Base-by-base conservation (phyloP, 139 green algal species). In the Spirogloea muscicola region DNA sequence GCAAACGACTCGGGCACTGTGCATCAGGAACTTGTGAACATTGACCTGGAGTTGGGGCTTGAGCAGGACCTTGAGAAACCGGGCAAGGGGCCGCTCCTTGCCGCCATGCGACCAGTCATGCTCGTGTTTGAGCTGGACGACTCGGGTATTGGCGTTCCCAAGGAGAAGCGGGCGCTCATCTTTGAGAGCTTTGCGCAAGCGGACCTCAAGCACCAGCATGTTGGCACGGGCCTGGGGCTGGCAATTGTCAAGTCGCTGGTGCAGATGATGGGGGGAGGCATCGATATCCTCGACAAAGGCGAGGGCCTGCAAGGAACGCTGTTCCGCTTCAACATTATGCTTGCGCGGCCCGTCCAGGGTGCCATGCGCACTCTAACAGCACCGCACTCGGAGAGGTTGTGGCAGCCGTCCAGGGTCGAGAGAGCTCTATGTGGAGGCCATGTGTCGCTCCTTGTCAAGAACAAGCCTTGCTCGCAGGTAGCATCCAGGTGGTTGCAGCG, bases 141-240 rank as follows among this genome's bases (percentile, higher is more conserved):
- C 46, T 44, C 65, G 29, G 65, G 65, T 18, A 51, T 31, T 34
- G 65, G 65, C 1, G 40, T 74, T 21, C 48, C 48, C 18, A 34
- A 46, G 65, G 65, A 74, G 9, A 71, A 71, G 62, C 25, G 62
- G n/a, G 62, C 44, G 31, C 6, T 16, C 6, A 48, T 74, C 13
- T 74, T 74, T n/a, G 34, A 64, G 48, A 51, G 18, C n/a, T 74
- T 52, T 21, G 48, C n/a, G 9, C 65, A 74, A 49, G 65, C 65
- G 1, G 65, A 74, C 57, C 79, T 78, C 67, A 82, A 46, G 38
- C 76, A 84, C 62, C 60, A 49, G 57, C 79, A 79, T 42, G 83
- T 74, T 6, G 86, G 80, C 13, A 84, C 79, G 40, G 86, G 86
- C 13, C 79, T 91, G 52, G 86, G 86, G 1, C 77, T 91, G 44